A percentile compares a stretch with the other conserved stretches of the same genome.
Evolutionary conservation across 2,329 filamentous ascomycete species (phyloP).

Genomic region (Aspergillus melleus): DNA sequence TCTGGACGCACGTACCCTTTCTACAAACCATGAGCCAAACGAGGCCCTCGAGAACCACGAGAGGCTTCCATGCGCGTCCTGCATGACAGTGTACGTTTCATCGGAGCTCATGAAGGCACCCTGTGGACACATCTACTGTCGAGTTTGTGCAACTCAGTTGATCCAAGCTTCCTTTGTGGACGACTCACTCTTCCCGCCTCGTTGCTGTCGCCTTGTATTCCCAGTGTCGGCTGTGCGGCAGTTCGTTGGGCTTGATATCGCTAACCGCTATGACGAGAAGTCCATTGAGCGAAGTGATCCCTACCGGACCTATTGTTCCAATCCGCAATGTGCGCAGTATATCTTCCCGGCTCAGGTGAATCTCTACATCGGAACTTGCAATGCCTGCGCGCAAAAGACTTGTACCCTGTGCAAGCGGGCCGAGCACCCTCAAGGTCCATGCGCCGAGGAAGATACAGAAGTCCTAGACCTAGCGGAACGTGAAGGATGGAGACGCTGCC

Average conservation of each 20-base stretch:
- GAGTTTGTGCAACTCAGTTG: conserved; percentile 18
- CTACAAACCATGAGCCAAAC: not conserved
- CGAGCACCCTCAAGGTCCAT: conserved; percentile 21
- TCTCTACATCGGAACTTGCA: conserved; percentile 21
- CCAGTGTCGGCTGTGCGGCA: conserved; percentile 6
- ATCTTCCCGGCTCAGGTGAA: conserved; percentile 18
- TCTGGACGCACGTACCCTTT: not conserved
- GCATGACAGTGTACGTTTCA: not conserved
- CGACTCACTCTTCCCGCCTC: conserved; percentile 28
- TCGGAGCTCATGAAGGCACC: not conserved
- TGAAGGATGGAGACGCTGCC: conserved; percentile 74
- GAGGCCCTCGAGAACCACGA: not conserved
- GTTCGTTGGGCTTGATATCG: conserved; percentile 10
- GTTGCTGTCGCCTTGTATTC: conserved; percentile 28
- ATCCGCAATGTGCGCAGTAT: conserved; percentile 23
- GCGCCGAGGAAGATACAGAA: conserved; percentile 26
- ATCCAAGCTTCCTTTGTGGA: conserved; percentile 21
- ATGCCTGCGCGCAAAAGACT: conserved; percentile 16
- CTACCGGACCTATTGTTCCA: conserved; percentile 28
- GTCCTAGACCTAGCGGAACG: conserved; percentile 63
- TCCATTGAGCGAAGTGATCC: conserved; percentile 23
- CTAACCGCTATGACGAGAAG: conserved; percentile 19
- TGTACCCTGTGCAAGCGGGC: conserved; percentile 27
- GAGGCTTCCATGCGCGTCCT: not conserved
- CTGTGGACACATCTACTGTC: not conserved